Evolutionary conservation across 768 basidiomycete genomes (phyloP).

Genomic region (Mycena epipterygia): DNA sequence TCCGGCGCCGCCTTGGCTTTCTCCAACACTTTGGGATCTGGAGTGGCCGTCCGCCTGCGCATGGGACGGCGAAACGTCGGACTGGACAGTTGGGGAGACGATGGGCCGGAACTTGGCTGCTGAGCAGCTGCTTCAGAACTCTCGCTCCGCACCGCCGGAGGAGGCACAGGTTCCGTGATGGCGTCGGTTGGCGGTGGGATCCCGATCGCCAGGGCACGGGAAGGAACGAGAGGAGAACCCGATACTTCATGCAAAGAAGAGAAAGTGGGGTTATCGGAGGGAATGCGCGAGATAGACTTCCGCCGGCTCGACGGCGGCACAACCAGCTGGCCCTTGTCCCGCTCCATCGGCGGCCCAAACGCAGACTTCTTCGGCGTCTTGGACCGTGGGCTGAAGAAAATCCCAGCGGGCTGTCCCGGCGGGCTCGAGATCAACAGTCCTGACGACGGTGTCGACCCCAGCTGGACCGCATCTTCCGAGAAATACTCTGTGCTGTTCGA

Average conservation of each 20-base stretch:
- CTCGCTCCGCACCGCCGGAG: constrained; percentile 19
- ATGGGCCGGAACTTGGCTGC: constrained; percentile 2
- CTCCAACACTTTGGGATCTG: constrained; percentile 55
- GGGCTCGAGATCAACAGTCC: constrained; percentile 93
- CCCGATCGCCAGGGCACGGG: background rate
- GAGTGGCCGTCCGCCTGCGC: constrained; percentile 41
- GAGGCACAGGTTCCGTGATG: constrained; percentile 5
- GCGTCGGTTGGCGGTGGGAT: constrained; percentile 7
- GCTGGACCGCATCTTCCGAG: constrained; percentile 72
- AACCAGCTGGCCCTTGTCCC: constrained; percentile 57
- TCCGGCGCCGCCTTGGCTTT: constrained; percentile 68
- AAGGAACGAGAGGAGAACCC: constrained; percentile 30
- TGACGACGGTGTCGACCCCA: constrained; percentile 84
- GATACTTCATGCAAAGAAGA: constrained; percentile 51
- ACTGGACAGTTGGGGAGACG: constrained; percentile 21
- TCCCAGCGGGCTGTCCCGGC: constrained; percentile 94
- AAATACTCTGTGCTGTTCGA: constrained; percentile 87
- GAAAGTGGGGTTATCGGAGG: constrained; percentile 44
- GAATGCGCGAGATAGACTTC: constrained; percentile 41
- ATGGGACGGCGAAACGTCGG: constrained; percentile 34
- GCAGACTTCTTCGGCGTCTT: constrained; percentile 52
- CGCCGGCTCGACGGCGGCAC: constrained; percentile 45
- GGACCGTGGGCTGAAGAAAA: constrained; percentile 90
- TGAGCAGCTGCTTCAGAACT: background rate
- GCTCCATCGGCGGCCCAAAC: constrained; percentile 59